phyloP scores from a whole-genome alignment of 495 filamentous ascomycete genomes.

The Penicillium goetzii region DNA sequence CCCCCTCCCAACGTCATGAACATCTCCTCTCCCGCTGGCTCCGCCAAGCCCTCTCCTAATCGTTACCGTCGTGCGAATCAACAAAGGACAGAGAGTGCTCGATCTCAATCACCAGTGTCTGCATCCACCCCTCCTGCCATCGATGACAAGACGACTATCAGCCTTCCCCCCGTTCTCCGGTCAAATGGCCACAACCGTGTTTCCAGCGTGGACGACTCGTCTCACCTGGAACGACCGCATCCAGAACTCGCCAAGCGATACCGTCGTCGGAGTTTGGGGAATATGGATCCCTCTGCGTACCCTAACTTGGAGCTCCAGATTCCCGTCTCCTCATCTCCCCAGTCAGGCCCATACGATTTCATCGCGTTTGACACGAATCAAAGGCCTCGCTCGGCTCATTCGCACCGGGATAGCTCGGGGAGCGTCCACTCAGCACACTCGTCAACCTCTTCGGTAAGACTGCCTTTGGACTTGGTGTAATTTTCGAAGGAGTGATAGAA shows the following conservation, averaged over 20 bases:
- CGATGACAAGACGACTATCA: constrained; percentile 31
- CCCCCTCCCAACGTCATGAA: constrained; percentile 50
- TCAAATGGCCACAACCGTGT: constrained; percentile 42
- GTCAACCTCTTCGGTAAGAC: constrained; percentile 62
- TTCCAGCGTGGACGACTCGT: constrained; percentile 59
- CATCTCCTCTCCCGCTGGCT: constrained; percentile 49
- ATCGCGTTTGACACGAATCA: constrained; percentile 36
- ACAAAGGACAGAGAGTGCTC: constrained; percentile 51
- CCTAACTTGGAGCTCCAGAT: constrained; percentile 46
- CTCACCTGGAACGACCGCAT: constrained; percentile 42
- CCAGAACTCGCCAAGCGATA: constrained; percentile 75
- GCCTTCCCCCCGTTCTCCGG: constrained; percentile 19
- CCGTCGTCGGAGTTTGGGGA: constrained; percentile 81
- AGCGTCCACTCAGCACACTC: constrained; percentile 57
- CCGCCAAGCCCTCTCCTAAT: constrained; percentile 65
- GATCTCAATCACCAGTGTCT: constrained; percentile 47
- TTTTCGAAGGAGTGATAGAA: background rate
- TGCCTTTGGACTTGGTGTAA: background rate
- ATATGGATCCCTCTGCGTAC: constrained; percentile 64
- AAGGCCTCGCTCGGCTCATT: constrained; percentile 57
- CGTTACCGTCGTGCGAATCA: constrained; percentile 66
- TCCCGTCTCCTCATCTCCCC: constrained; percentile 29
- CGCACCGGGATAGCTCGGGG: constrained; percentile 61
- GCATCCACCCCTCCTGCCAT: constrained; percentile 29
- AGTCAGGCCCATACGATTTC: constrained; percentile 40